Percentiles rank a stretch among this genome's conserved stretches.
Conservation (phyloP, 2,329 filamentous ascomycete genomes). For the Colletotrichum truncatum region DNA sequence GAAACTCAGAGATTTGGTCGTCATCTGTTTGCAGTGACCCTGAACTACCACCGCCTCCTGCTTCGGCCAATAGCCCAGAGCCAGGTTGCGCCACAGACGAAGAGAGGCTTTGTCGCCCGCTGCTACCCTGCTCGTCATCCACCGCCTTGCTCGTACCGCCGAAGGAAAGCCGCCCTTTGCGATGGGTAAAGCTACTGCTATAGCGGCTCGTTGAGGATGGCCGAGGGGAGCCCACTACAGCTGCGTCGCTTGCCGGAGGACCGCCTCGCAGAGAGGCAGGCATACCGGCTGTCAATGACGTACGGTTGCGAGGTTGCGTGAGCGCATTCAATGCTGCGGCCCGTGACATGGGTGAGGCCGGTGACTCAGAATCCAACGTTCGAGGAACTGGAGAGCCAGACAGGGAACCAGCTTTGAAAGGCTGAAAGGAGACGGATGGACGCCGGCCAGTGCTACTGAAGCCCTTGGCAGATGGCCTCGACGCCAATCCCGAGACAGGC, state of each 20-base stretch:
- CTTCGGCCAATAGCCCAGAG: slow-evolving; percentile 81
- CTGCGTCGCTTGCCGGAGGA: slow-evolving; percentile 69
- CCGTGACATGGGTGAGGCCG: slow-evolving; percentile 63
- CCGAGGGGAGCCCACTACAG: slow-evolving; percentile 80
- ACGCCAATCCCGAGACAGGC: slow-evolving; percentile 52
- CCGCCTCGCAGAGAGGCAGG: slow-evolving; percentile 76
- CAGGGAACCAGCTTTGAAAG: slow-evolving; percentile 96
- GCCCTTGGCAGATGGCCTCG: slow-evolving; percentile 49
- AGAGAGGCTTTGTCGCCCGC: slow-evolving; percentile 79
- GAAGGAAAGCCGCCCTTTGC: slow-evolving; percentile 80
- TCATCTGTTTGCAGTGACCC: slow-evolving; percentile 80
- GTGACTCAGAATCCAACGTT: slow-evolving; percentile 57
- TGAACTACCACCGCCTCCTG: slow-evolving; percentile 72
- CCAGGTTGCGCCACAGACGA: slow-evolving; percentile 78
- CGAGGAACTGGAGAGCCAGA: slow-evolving; percentile 81
- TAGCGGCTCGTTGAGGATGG: slow-evolving; percentile 83
- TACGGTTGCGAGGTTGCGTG: slow-evolving; percentile 72
- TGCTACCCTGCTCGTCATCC: slow-evolving; percentile 81
- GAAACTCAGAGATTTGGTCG: slow-evolving; percentile 91
- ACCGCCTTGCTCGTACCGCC: slow-evolving; percentile 73
- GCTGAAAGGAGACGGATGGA: slow-evolving; percentile 89
- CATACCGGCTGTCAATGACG: slow-evolving; percentile 79
- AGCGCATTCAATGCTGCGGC: slow-evolving; percentile 57
- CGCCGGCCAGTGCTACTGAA: slow-evolving; percentile 70
- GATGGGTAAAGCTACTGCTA: slow-evolving; percentile 93